phyloP scores from a whole-genome alignment of 2,329 filamentous ascomycete species.

The Hypomyces perniciosus region DNA sequence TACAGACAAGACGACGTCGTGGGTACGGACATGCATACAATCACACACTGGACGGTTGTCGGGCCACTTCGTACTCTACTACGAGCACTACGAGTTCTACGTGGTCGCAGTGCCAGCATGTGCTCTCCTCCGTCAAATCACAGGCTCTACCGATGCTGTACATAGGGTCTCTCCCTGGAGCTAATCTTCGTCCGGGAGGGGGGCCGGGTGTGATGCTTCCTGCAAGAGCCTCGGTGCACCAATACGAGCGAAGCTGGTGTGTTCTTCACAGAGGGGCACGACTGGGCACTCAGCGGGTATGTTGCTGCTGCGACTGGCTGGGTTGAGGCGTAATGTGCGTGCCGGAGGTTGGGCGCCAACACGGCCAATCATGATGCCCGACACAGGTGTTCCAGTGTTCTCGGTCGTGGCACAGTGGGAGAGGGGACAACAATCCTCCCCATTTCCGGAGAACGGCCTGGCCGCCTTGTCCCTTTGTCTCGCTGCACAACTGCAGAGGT shows the following conservation, averaged over 20 bases:
- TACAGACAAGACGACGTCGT: too few relatives aligned
- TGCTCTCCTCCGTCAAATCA: neutral
- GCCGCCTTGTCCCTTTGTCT: conserved; percentile 2
- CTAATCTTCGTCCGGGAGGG: neutral
- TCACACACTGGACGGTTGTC: too few relatives aligned
- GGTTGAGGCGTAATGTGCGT: conserved; percentile 9
- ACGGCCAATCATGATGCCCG: conserved; percentile 26
- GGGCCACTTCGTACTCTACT: too few relatives aligned
- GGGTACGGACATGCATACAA: too few relatives aligned
- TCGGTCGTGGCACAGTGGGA: conserved; percentile 3
- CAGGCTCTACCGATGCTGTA: neutral
- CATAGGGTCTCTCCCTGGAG: neutral
- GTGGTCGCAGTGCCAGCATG: too few relatives aligned
- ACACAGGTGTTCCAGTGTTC: conserved; percentile 1
- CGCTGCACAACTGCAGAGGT: conserved; percentile 4
- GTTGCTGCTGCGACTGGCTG: conserved; percentile 8
- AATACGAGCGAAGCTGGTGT: conserved; percentile 7
- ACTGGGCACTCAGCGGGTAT: conserved; percentile 9
- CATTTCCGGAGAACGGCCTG: conserved; percentile 3
- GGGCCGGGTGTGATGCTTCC: conserved; percentile 8
- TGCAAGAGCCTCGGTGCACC: conserved; percentile 2
- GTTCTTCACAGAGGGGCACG: conserved; percentile 4
- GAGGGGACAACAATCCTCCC: neutral
- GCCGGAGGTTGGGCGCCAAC: conserved; percentile 28
- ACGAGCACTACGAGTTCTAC: too few relatives aligned